Evolutionary conservation across 2,329 filamentous ascomycete genomes (phyloP), one percentile per base, ranked within the genome.

Genomic region (Stachybotrys echinatus): DNA sequence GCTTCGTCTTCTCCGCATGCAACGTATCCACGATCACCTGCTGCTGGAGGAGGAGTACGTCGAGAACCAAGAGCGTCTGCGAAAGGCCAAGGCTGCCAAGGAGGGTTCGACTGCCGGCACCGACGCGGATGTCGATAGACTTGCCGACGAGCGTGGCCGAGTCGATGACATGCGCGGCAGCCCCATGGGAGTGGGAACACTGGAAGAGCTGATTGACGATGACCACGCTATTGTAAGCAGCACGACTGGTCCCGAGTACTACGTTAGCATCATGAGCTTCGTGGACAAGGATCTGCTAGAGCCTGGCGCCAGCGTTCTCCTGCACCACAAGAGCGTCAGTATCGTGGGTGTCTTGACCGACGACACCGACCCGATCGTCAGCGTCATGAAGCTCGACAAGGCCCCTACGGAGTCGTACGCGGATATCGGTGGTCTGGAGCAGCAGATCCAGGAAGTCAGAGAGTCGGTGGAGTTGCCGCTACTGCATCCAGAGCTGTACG

Each of bases 231-330:
- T 99, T 65, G 94, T 99, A 34, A 96, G 92, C 18, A 96, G 91
- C 68, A 95, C 94, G 1, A 97, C 94, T 6, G 94, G 94, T 0
- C 94, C 94, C 1, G 94, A 99, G 70, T 99, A 96, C 80, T 99
- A 97, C 69, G 94, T 99, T 58, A 96, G 92, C 60, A 99, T 99
- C 80, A 97, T 97, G 94, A 96, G 92, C 49, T 99, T 99, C 64
- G 94, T 99, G 58, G 94, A 99, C 78, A 99, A 99, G 74, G 94
- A 99, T 64, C 83, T 99, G 4, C 80, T 99, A 42, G 94, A 99
- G 72, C 94, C 94, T 2, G 95, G 95, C 53, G 91, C 94, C 18
- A 96, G 91, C 61, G 94, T 99, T 45, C 76, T 99, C 45, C 77
- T 99, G 52, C 94, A 99, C 65, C 94, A 99, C 72, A 99, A 99